Base-by-base conservation (phyloP, 148 eudicot genomes). In the Chenopodium formosanum region DNA sequence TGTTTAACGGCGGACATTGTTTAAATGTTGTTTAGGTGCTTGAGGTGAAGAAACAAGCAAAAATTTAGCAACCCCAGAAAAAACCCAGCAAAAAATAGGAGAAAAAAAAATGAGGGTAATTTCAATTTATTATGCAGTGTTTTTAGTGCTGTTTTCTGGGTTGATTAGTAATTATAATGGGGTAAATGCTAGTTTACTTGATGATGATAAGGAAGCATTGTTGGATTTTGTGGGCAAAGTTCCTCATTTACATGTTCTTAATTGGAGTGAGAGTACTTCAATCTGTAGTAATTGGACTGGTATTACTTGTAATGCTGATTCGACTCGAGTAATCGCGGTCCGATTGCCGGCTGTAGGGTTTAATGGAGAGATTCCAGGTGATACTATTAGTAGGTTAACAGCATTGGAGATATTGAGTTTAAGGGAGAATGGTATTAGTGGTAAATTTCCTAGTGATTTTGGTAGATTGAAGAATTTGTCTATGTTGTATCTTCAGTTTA, bases 271-370 rank as follows among this genome's bases (percentile, higher is more conserved):
- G 16, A 74, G 75, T 31, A 10, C 78, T 60, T 40, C 91, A 9
- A 89, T 91, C n/a, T 95, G 98, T 80, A 78, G 73, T 16, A 81
- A 90, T 79, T 95, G 97, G 98, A 88, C 91, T 29, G 97, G 99
- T 11, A 83, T 95, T n/a, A 75, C 81, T 27, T 95, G 99, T 80
- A 85, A 80, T 79, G 83, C 70, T 22, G 87, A 93, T 32, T 81
- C 83, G 48, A 82, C 88, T 10, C 85, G 95, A 31, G 94, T 95
- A 0, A 85, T 86, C 1, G 88, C 86, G 5, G 78, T 95, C 16
- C 80, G 97, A 19, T 79, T 95, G 76, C 98, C 99, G 14, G 95
- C 87, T 9, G 88, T 92, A 9, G 97, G 97, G 73, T 89, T 95
- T 67, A 86, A 83, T 29, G 99, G 97, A 31, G 89, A 85, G 25